Evolutionary conservation across 2,329 filamentous ascomycete species (phyloP).

Genomic region (Daldinia sp.): DNA sequence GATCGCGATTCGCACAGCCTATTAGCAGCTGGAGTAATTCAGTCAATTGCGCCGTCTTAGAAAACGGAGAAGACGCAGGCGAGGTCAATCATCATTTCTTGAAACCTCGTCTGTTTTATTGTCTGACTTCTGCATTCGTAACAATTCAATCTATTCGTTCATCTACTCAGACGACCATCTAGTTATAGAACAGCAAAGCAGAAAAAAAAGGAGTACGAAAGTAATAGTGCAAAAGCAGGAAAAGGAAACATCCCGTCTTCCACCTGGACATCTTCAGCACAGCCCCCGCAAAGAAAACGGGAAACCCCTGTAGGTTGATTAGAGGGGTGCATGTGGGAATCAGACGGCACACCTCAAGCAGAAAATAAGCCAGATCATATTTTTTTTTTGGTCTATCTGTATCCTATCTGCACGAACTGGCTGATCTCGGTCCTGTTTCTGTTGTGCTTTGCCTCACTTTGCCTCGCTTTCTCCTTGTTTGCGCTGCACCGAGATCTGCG

Average conservation of each 20-base stretch:
- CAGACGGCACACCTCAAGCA: slow-evolving; percentile 30
- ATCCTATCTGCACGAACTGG: slow-evolving; percentile 22
- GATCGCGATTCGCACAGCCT: slow-evolving; percentile 37
- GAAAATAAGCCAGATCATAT: slow-evolving; percentile 39
- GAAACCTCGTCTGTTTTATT: slow-evolving; percentile 33
- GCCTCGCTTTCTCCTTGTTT: slow-evolving; percentile 35
- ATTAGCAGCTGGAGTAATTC: slow-evolving; percentile 27
- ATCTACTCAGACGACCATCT: slow-evolving; percentile 1
- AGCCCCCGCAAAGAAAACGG: slow-evolving; percentile 34
- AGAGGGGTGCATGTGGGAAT: slow-evolving; percentile 41
- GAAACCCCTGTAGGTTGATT: slow-evolving; percentile 36
- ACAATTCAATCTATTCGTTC: slow-evolving; percentile 4
- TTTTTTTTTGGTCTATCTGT: slow-evolving; percentile 29
- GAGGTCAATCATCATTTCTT: slow-evolving; percentile 25
- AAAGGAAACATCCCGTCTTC: slow-evolving; percentile 18
- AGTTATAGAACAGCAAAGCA: slow-evolving; percentile 11
- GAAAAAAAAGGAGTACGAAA: slow-evolving; percentile 1
- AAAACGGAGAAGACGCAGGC: slow-evolving; percentile 24
- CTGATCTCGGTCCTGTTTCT: slow-evolving; percentile 21
- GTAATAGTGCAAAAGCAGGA: slow-evolving; percentile 16
- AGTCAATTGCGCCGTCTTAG: slow-evolving; percentile 26
- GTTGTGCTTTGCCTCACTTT: slow-evolving; percentile 39
- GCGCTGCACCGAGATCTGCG: slow-evolving; percentile 19
- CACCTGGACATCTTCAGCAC: slow-evolving; percentile 33
- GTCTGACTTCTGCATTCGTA: neutral